Evolutionary conservation across 1,139 yeast genomes (phyloP), one percentile per base, ranked within the genome.

Genomic region (Blastobotrys illinoisensis): DNA sequence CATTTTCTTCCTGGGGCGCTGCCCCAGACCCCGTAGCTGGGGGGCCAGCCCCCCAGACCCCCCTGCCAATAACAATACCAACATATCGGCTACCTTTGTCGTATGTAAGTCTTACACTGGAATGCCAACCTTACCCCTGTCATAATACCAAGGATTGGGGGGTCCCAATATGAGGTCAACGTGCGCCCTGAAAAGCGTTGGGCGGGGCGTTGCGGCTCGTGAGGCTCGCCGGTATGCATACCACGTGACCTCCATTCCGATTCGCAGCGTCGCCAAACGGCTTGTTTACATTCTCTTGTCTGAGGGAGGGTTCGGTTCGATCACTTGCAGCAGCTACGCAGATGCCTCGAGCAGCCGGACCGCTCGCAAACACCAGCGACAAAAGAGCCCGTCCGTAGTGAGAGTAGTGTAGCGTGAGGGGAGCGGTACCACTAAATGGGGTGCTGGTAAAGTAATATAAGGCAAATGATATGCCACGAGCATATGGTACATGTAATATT

Each of bases 21-120:
- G n/a, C n/a, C n/a, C n/a, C n/a, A n/a, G n/a, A n/a, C n/a, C n/a
- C n/a, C n/a, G n/a, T n/a, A n/a, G n/a, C 54, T 21, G 47, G 50
- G 5, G 54, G 47, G 13, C 54, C 47, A 16, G 47, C 26, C 40
- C 16, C 43, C n/a, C 18, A 47, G 20, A 18, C 47, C 46, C 9
- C 26, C 14, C n/a, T n/a, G n/a, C n/a, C n/a, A n/a, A n/a, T n/a
- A n/a, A n/a, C n/a, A n/a, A n/a, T n/a, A n/a, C n/a, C n/a, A n/a
- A n/a, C n/a, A n/a, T n/a, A n/a, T n/a, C n/a, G n/a, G n/a, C n/a
- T n/a, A n/a, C n/a, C n/a, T n/a, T n/a, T n/a, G n/a, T n/a, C n/a
- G n/a, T n/a, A n/a, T n/a, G n/a, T n/a, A n/a, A n/a, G n/a, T n/a
- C n/a, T n/a, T n/a, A n/a, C n/a, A n/a, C n/a, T n/a, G n/a, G n/a